Conservation (phyloP, 2,329 filamentous ascomycete genomes). For the Beauveria bassiana region DNA sequence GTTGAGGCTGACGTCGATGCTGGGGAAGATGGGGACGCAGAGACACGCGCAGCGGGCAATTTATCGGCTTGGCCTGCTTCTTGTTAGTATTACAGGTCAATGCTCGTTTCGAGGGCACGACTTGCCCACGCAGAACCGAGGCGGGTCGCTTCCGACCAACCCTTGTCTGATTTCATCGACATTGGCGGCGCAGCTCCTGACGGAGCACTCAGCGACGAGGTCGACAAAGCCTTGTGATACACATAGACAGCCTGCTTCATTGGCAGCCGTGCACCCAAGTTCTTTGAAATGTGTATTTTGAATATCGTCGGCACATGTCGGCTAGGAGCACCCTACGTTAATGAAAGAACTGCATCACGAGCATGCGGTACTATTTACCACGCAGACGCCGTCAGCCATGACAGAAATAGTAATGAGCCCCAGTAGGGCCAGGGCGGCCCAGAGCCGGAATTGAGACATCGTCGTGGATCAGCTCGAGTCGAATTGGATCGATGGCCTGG, state of each 20-base stretch:
- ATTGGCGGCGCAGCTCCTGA: constrained; percentile 19
- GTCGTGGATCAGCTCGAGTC: neutral
- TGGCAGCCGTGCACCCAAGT: constrained; percentile 21
- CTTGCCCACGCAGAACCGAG: constrained; percentile 8
- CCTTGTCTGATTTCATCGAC: constrained; percentile 16
- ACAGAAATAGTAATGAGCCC: neutral
- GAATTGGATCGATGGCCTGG: neutral
- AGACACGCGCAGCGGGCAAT: neutral
- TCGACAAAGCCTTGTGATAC: constrained; percentile 24
- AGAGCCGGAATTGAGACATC: neutral
- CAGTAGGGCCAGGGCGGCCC: neutral
- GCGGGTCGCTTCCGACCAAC: constrained; percentile 9
- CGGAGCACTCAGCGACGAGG: constrained; percentile 34
- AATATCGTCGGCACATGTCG: constrained; percentile 16
- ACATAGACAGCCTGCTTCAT: constrained; percentile 33
- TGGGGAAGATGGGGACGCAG: neutral
- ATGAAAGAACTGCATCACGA: neutral
- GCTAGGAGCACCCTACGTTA: constrained; percentile 12
- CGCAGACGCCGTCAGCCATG: neutral
- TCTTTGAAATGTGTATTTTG: neutral
- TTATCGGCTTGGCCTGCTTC: neutral
- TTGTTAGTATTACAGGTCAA: neutral
- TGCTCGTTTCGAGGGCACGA: constrained; percentile 15
- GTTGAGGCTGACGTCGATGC: neutral
- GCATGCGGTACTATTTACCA: neutral